Base-by-base conservation (phyloP, 495 filamentous ascomycete species). In the Aspergillus egyptiacus region DNA sequence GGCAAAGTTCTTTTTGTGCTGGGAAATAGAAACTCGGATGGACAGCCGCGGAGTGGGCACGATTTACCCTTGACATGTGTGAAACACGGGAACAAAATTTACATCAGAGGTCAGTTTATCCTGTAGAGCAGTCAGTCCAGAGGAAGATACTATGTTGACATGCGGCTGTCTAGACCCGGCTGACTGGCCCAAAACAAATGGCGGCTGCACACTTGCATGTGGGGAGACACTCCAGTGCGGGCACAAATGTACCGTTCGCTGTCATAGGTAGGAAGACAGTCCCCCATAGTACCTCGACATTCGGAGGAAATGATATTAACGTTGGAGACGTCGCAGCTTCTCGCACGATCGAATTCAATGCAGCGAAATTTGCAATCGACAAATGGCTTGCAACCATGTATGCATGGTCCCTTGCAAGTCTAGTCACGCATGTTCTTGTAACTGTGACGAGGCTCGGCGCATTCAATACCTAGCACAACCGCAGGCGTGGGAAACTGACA, bases 101-200 rank as follows among this genome's bases (percentile, higher is more conserved):
- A 58, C 3, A 61, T 71, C 13, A 52, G 58, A 48, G 51, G 57
- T 59, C 9, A n/a, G 41, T 20, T 42, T 15, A 0, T 40, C 27
- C 24, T 13, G 19, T 24, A 13, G 5, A 30, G 6, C 14, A 4
- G 6, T 32, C n/a, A 14, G 10, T n/a, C 2, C 13, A 6, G 13
- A 14, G 13, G 23, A 14, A 31, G 37, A 27, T 1, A 8, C 10
- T 18, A 9, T 48, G 20, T 52, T 55, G 43, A 60, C 25, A 28
- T 48, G 2, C 15, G 10, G 1, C 13, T 34, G 19, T 30, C 15
- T 36, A 69, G 67, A 51, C 2, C 58, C 59, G 2, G 54, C 57
- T 5, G 66, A 71, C 39, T 85, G 81, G 79, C 66, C 78, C n/a
- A 64, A 62, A 25, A 59, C 64, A n/a, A 73, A 71, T 51, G 72